Base-by-base conservation (phyloP, 306 rosid genomes). In the Mimosa pudica region DNA sequence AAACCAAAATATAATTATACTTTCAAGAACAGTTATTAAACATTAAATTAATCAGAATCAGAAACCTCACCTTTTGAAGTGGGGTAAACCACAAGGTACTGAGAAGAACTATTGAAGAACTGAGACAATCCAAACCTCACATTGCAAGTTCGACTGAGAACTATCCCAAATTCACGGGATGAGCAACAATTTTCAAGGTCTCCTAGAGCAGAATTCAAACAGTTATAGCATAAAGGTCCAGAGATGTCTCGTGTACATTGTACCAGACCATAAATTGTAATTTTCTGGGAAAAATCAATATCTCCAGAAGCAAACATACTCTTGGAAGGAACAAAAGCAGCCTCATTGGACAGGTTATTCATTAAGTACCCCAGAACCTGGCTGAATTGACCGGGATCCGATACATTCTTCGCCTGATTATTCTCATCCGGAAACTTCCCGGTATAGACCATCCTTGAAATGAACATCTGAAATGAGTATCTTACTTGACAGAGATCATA, bases 221-320 rank as follows among this genome's bases (percentile, higher is more conserved):
- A 91, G n/a, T 0, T 33, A 6, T 12, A 4, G 14, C 92, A 91
- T 0, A 24, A 47, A 9, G 10, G 8, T 58, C 1, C 2, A 10
- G 86, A 20, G 2, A 89, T 78, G 76, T 89, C 93, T 84, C 84
- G 82, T 0, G 88, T 89, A 63, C 93, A 89, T 71, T 89, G 93
- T 16, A 83, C 89, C 0, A 91, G 82, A 6, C 97, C 97, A 84
- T 89, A 91, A 32, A 89, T 76, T 32, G 48, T 83, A 35, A 11
- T 46, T 13, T 49, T 66, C 70, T 61, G 66, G 4, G 82, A 73
- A 77, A 55, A 75, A 0, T 17, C 11, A 14, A 83, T 60, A 32
- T 84, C 84, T 17, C 88, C 88, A 10, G 86, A 71, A 10, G 91
- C 90, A 76, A 91, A 91, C 96, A 84, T 87, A 18, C 47, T 55